Evolutionary conservation across 345 rosid genomes (phyloP).

Genomic region (Lumnitzera littorea): DNA sequence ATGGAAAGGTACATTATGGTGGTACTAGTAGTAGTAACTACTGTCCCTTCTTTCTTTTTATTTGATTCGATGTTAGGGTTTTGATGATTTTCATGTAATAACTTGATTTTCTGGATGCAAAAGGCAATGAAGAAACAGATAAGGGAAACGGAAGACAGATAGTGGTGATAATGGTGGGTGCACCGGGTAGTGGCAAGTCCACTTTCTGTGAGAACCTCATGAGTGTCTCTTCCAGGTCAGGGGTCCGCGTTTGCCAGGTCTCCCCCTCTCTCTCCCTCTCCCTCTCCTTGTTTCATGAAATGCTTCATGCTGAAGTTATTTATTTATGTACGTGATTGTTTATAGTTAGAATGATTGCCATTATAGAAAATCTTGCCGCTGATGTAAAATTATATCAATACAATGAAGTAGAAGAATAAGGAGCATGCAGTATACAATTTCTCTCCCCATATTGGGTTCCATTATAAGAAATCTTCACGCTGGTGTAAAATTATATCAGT

Average conservation of each 20-base stretch:
- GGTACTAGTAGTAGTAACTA: too few species aligned
- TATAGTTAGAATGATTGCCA: not conserved
- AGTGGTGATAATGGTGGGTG: constrained; percentile 54
- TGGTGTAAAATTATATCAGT: too few species aligned
- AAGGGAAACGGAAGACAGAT: constrained; percentile 35
- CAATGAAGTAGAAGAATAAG: too few species aligned
- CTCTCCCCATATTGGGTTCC: too few species aligned
- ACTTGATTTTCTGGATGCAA: not conserved
- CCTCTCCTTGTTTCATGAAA: constrained; percentile 29
- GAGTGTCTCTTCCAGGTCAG: constrained; percentile 48
- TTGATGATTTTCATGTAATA: not conserved
- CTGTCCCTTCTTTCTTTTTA: too few species aligned
- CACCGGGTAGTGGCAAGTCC: constrained; percentile 96
- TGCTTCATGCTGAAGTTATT: constrained; percentile 12
- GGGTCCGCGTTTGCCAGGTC: constrained; percentile 97
- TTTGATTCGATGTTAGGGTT: too few species aligned
- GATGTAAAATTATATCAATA: too few species aligned
- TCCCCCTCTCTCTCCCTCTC: constrained; percentile 13
- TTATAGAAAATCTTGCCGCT: too few species aligned
- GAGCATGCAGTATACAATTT: too few species aligned
- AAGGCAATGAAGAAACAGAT: constrained; percentile 17
- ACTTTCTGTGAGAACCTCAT: constrained; percentile 71
- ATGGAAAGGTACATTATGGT: too few species aligned
- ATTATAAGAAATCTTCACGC: too few species aligned
- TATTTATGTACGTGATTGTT: too few species aligned